Base-by-base conservation (phyloP, 176 grass and related monocot species). In the Musa acuminata region DNA sequence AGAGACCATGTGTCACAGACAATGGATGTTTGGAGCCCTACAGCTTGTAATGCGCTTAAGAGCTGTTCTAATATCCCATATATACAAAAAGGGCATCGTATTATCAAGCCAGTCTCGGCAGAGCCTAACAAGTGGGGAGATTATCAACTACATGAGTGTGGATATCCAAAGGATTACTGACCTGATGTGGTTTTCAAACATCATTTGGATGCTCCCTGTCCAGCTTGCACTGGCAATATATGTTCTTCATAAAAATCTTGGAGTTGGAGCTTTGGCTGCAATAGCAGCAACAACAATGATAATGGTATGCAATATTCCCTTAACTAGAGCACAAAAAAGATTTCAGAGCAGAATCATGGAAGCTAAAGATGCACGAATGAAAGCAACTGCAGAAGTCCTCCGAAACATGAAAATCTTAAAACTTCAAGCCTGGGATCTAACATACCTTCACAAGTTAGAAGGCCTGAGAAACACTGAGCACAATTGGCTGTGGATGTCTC, bases 341-440 rank as follows among this genome's bases (percentile, higher is more conserved):
- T 83, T 91, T 72, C 95, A 99, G 83, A 53, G 75, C 29, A 81
- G 91, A 80, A 91, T 99, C 52, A 99, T 99, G 95, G 71, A 55
- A 75, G 85, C 95, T 57, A 99, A 99, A 82, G 95, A 99, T 81
- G 62, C 72, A 26, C 81, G 95, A 87, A 94, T 99, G 95, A 94
- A 99, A 86, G 80, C 90, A 78, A 99, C 90, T 29, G 88, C 90
- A 2, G 95, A 99, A 87, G 78, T 99, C 77, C 86, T 99, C 53
- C 78, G 91, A 80, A 99, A 86, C 86, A 99, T 99, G 84, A 94
- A 82, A 85, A 93, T 99, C 78, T 78, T 99, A 72, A 99, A 99
- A 86, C 82, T 99, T 82, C 90, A 99, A 89, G 90, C 90, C 84
- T 99, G 95, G 95, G 95, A 99, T 74, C 77, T 83, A 51, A 76